Base-by-base conservation (phyloP, 345 rosid species). In the Populus pruinosa region DNA sequence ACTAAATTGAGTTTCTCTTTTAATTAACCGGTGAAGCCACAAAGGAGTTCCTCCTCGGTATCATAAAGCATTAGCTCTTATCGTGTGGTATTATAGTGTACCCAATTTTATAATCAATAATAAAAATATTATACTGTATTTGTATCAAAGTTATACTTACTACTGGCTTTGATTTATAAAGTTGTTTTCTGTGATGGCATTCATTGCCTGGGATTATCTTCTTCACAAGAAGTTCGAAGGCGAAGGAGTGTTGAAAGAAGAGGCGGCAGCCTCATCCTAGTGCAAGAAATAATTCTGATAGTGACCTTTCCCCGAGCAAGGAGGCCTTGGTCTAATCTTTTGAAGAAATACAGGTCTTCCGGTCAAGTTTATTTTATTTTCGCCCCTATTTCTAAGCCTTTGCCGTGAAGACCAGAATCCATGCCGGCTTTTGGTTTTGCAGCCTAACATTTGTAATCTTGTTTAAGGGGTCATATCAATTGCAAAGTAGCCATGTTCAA, bases 391-490 rank as follows among this genome's bases (percentile, higher is more conserved):
- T 17, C 55, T 49, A 29, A 64, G 33, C 16, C 33, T 38, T 67
- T 38, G 44, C 23, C n/a, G 21, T 25, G 59, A 0, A 27, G 55
- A 49, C 18, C 55, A 49, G 55, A 49, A 66, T 9, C 74, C 53
- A 9, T 44, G 14, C 69, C 62, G 2, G 43, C 63, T 44, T 27
- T 25, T 36, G 18, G 29, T 27, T 70, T 74, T 11, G 47, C 50
- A 43, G 82, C 82, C 82, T 61, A 73, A 74, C 82, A 56, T 79
- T 41, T 78, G 27, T 38, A 25, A 12, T 16, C 14, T 35, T 20
- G 70, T 71, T 71, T 33, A 41, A 47, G 35, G 47, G 5, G 31
- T 38, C 74, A 63, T 70, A 27, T 39, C 68, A 35, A 35, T 23
- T n/a, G 11, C 29, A 31, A 43, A 8, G 16, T 55, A 4, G 17